Evolutionary conservation across 163 green algal species (phyloP), one percentile per base, ranked within the genome.

Genomic region (Scenedesmus sp.): DNA sequence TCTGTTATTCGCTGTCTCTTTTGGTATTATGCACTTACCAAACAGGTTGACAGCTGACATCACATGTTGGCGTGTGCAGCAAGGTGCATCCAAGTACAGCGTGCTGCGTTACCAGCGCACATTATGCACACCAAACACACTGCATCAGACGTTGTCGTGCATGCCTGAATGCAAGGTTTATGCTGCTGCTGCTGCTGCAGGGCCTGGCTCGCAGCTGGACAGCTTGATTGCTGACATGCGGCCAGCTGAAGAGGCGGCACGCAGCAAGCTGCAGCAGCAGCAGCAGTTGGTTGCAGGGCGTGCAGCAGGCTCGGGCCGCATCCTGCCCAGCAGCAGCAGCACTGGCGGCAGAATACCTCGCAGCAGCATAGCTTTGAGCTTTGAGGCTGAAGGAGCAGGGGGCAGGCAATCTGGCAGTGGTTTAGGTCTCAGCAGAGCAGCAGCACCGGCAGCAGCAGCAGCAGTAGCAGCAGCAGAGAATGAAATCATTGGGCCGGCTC

Each of bases 401-500:
- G 12, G 59, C 81, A 52, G n/a, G 66, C 4, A 15, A 55, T 23
- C 55, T 85, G 91, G 54, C 46, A 74, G 62, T 52, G 76, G 54
- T 82, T 91, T 67, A 70, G 52, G 67, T 34, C 23, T 64, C 59
- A 91, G 54, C 46, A 73, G 26, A 52, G 64, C 87, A 92, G 86
- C 55, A 64, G 91, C 79, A 46, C 54, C 84, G 66, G 81, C 18
- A 67, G 64, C 91, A 79, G 66, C 64, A 82, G 86, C 91, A 79
- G 66, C 64, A 82, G 86, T 55, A 82, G 73, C 55, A 86, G 76
- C 60, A 82, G 76, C 66, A 77, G 82, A 52, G 57, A 67, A 20
- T 82, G 70, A 70, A 13, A 15, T 89, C 9, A 86, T 95, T 3
- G 95, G 95, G 4, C 94, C 94, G 5, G 92, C 92, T 16, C 93